Evolutionary conservation across 1,284 basidiomycete genomes (phyloP), one percentile per base, ranked within the genome.

Genomic region (Bjerkandera adusta): DNA sequence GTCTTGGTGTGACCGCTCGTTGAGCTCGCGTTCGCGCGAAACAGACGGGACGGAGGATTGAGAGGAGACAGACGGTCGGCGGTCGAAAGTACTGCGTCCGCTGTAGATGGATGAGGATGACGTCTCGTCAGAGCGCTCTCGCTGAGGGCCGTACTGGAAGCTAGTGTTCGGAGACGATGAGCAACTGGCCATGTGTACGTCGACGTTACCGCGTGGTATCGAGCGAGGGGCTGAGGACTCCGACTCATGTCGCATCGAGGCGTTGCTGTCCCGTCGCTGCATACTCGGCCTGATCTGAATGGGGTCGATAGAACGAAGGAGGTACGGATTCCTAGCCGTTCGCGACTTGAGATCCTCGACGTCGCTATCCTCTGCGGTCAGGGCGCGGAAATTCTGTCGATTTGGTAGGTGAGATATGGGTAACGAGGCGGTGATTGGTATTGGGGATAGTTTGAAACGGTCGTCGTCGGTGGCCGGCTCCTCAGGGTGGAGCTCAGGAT

Each of bases 361-460:
- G 25, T 55, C 56, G 35, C 53, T 50, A 27, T 62, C 62, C 39
- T 61, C 60, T 20, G 40, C 63, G 54, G 45, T 71, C 66, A 30
- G 55, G 51, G 44, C 66, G 58, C 12, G 68, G 63, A 51, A 51
- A 43, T 44, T 45, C 38, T 51, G 50, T 5, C 50, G 41, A 22
- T 48, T 48, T 52, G 60, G 52, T 69, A 63, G 18, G 58, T 60
- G 42, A 55, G 62, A 16, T 60, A 66, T 52, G 15, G 66, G 52
- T 6, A 59, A 49, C 15, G 56, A 52, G 24, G 66, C 62, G 15
- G 56, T 53, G 27, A 64, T 59, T 36, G 61, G 54, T 7, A 72
- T 63, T 40, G 70, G 70, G 3, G 70, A 72, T 4, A 72, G 63
- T 44, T 62, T 64, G 49, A 72, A 65, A 29, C 66, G 56, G 43